Evolutionary conservation across 306 rosid species (phyloP).

Genomic region (Fragaria iinumae): DNA sequence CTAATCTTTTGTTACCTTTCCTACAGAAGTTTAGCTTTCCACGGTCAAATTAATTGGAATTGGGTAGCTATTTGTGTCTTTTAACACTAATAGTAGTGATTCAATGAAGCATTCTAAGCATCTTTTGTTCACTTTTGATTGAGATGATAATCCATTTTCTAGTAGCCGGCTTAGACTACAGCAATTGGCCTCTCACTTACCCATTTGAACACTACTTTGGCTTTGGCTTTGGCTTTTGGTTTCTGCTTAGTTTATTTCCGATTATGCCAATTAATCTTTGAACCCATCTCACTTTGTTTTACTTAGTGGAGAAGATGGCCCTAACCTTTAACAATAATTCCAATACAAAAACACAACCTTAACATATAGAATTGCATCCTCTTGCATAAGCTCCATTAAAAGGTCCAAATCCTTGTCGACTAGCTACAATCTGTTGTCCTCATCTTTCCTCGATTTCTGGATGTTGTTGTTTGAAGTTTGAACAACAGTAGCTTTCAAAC

Average conservation of each 20-base stretch:
- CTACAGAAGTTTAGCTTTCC: slow-evolving; percentile 18
- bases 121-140: slow-evolving; percentile 6
- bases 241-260: slow-evolving; percentile 2
- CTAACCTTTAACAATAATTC: slow-evolving; percentile 31
- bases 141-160: not conserved
- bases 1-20: not conserved
- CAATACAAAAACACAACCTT: not conserved
- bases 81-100: slow-evolving; percentile 19
- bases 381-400: slow-evolving; percentile 23
- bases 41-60: slow-evolving; percentile 22
- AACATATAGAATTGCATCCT: slow-evolving; percentile 12
- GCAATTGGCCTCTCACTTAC: slow-evolving; percentile 5
- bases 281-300: slow-evolving; percentile 49
- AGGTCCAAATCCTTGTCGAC: slow-evolving; percentile 37
- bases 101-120: slow-evolving; percentile 17
- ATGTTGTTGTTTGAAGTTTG: slow-evolving; percentile 20
- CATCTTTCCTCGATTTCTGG: slow-evolving; percentile 38
- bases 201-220: slow-evolving; percentile 27
- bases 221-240: too few species aligned
- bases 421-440: slow-evolving; percentile 22
- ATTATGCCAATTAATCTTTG: slow-evolving; percentile 11
- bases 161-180: slow-evolving; percentile 2
- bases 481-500: slow-evolving; percentile 5
- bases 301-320: slow-evolving; percentile 49
- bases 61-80: slow-evolving; percentile 6